Evolutionary conservation across 176 grass and related monocot genomes (phyloP), one percentile per base, ranked within the genome.

Genomic region (Cenchrus fungigraminus): DNA sequence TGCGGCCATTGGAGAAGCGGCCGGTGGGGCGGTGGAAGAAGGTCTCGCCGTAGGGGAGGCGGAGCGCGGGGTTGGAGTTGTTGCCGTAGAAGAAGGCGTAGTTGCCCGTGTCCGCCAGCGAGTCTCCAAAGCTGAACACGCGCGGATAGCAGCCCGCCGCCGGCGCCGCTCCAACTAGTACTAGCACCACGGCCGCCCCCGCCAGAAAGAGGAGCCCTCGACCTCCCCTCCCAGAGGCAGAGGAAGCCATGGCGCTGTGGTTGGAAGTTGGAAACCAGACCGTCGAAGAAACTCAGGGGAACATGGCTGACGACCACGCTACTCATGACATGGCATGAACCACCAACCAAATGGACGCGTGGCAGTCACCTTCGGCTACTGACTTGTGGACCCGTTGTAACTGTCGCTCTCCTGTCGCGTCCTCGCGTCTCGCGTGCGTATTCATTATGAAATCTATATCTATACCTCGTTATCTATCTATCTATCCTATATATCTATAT

Each of bases 21-120:
- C 94, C 94, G 66, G 94, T 97, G 79, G 94, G 58, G 74, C 72
- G 88, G 80, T 57, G 78, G 90, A 94, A 97, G 90, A 87, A 97
- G 34, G 92, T 94, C 22, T 92, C 83, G 52, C 95, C 95, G 60
- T 97, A 97, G 4, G 16, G 95, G 95, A 0, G 66, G 68, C 5
- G 19, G 79, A 88, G 73, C 56, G 66, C 71, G 46, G 83, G 25
- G 53, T 72, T 16, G 54, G 77, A 67, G 83, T 65, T 19, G 28
- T 85, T 63, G 52, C 53, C 40, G 85, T 50, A 80, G 54, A 77
- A 42, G 83, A 85, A 83, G 43, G 40, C 22, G 43, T 45, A 83
- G 88, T 97, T 97, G 22, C 95, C 95, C 44, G 92, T 97, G 84
- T 97, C 95, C 65, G 88, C 78, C 70, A 95, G 83, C 17, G 95